Percentiles rank a stretch among this genome's conserved stretches.
These are phyloP conservation scores for Fusarium agapanthi DNA, from an alignment of 2,329 filamentous ascomycete species.

Conservation along the genomic window DNA sequence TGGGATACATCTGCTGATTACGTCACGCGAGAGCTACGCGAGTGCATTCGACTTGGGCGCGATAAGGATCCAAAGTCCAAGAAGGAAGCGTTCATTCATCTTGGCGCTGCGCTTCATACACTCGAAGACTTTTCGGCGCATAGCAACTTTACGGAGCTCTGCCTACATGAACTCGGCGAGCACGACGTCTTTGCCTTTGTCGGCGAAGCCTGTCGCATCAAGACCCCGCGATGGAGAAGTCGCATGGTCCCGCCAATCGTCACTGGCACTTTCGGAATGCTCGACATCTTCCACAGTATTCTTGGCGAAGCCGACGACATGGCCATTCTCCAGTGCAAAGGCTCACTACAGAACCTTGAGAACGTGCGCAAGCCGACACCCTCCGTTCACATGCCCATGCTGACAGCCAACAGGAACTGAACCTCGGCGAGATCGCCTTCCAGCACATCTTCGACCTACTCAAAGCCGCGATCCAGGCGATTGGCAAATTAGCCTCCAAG, in stretches of 20 bases:
- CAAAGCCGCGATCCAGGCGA: conserved; percentile 37
- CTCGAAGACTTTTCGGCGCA: conserved; percentile 73
- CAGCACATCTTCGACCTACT: conserved; percentile 44
- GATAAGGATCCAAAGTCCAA: conserved; percentile 20
- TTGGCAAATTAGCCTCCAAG: conserved; percentile 38
- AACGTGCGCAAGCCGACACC: conserved; percentile 26
- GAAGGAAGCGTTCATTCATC: conserved; percentile 48
- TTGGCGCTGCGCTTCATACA: conserved; percentile 76
- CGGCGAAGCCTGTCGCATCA: conserved; percentile 36
- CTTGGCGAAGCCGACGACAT: conserved; percentile 63
- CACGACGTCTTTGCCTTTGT: conserved; percentile 68
- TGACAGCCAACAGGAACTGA: conserved; percentile 64
- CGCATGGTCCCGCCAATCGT: conserved; percentile 74
- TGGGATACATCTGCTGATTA: conserved; percentile 90
- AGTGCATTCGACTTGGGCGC: conserved; percentile 76
- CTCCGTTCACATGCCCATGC: neutral
- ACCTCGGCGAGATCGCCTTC: conserved; percentile 56
- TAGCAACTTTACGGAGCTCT: conserved; percentile 80
- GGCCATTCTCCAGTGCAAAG: conserved; percentile 55
- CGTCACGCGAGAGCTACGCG: conserved; percentile 72
- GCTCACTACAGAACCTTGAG: conserved; percentile 76
- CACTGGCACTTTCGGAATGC: conserved; percentile 63
- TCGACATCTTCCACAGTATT: conserved; percentile 77
- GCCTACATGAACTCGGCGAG: conserved; percentile 74
- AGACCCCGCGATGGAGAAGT: conserved; percentile 61